These are phyloP conservation scores for Domatiomyces catenatus DNA, from an alignment of 2,329 filamentous ascomycete species.

Conservation along the genomic window DNA sequence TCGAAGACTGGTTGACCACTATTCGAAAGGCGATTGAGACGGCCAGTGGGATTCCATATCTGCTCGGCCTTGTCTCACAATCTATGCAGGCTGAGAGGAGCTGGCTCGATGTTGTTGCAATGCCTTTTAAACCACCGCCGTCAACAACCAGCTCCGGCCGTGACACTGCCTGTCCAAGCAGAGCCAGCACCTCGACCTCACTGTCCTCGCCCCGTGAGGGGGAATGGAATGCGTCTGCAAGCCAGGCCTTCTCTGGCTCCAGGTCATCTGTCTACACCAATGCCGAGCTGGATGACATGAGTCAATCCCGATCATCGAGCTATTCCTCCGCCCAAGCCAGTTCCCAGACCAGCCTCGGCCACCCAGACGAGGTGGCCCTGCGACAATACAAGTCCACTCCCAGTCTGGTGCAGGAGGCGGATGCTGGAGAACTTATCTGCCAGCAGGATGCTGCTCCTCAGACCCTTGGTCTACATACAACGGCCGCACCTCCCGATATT, in stretches of 20 bases:
- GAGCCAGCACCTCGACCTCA: conserved; percentile 25
- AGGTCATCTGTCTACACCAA: conserved; percentile 5
- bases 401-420: not conserved
- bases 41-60: conserved; percentile 31
- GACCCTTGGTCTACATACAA: not conserved
- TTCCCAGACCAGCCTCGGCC: conserved; percentile 5
- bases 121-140: not conserved
- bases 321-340: conserved; percentile 4
- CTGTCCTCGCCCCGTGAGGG: conserved; percentile 24
- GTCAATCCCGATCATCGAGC: not conserved
- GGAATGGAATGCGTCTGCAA: not conserved
- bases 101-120: conserved; percentile 5
- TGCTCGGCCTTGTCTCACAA: conserved; percentile 15
- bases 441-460: not conserved
- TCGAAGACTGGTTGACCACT: conserved; percentile 31
- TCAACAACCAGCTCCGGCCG: not conserved
- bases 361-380: not conserved
- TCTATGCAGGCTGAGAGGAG: conserved; percentile 8
- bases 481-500: not conserved
- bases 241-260: conserved; percentile 1
- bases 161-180: not conserved
- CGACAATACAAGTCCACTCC: not conserved
- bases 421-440: not conserved
- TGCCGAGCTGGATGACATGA: conserved; percentile 1
- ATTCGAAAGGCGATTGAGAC: conserved; percentile 32